Base-by-base conservation (phyloP, 768 basidiomycete species). In the Collybia sp. region DNA sequence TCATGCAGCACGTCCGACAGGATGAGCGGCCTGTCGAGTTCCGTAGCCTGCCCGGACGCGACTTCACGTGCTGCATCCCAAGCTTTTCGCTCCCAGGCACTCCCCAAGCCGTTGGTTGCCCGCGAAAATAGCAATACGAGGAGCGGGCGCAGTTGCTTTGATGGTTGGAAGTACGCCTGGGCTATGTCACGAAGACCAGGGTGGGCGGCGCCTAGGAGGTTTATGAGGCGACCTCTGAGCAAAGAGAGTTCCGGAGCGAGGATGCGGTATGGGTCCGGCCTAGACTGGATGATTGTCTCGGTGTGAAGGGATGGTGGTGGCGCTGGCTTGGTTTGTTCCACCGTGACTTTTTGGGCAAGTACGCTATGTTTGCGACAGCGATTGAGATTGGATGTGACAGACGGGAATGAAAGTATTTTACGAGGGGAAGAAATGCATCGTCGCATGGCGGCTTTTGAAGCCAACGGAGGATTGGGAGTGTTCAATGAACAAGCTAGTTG, bases 161-260 rank as follows among this genome's bases (percentile, higher is more conserved):
- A 89, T 12, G 86, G 85, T 48, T 88, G 82, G 62, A 97, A 97
- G 70, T 96, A 97, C 67, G 90, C 93, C 53, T 89, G 80, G 2
- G 95, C 93, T 44, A 96, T 83, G 43, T 88, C 83, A 49, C 85
- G 81, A 43, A 98, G 82, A 3, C 83, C 80, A 1, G 95, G 89
- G 63, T 97, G 91, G 6, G 92, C 87, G 2, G 89, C 85, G 15
- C 92, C 93, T 6, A 98, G 76, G 34, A 98, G 76, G 48, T 72
- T 69, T 49, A 93, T 72, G 37, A 98, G 73, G 42, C 79, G 84
- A 15, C 77, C 72, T 47, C 85, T 83, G 35, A 99, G 71, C 45
- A 76, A 71, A 18, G 74, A 61, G 30, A 98, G 77, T 60, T 98
- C 88, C 12, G 82, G 66, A 35, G 79, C 77, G 49, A 96, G 78